These are phyloP conservation scores for Xylariaceae sp. DNA, from an alignment of 2,329 filamentous ascomycete species.

Conservation along the genomic window DNA sequence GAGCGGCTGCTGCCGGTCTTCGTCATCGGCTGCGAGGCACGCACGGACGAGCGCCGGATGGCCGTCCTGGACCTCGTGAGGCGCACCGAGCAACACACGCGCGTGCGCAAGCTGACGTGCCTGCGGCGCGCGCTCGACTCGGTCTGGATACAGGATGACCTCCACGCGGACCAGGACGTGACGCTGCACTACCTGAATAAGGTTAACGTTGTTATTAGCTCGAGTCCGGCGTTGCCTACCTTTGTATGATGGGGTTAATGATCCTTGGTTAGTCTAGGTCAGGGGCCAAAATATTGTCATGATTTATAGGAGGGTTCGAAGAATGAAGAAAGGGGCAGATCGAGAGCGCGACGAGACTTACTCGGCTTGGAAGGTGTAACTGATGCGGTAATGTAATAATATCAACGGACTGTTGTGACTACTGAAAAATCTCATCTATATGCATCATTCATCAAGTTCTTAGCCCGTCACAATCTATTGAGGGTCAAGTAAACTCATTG, in stretches of 20 bases:
- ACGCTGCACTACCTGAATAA: slow-evolving; percentile 11
- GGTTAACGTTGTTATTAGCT: slow-evolving; percentile 11
- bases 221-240: slow-evolving; percentile 7
- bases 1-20: slow-evolving; percentile 31
- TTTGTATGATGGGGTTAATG: slow-evolving; percentile 12
- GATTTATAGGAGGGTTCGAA: too few species aligned
- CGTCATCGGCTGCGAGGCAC: slow-evolving; percentile 32
- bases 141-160: slow-evolving; percentile 14
- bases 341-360: too few species aligned
- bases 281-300: too few species aligned
- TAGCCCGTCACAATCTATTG: too few species aligned
- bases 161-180: slow-evolving; percentile 13
- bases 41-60: slow-evolving; percentile 28
- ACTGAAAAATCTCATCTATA: too few species aligned
- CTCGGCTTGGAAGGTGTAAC: too few species aligned
- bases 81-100: slow-evolving; percentile 14
- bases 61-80: slow-evolving; percentile 27
- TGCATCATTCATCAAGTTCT: too few species aligned
- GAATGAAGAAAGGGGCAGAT: too few species aligned
- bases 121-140: slow-evolving; percentile 7
- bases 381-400: too few species aligned
- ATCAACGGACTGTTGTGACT: too few species aligned
- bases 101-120: slow-evolving; percentile 3
- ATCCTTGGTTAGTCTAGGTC: too few species aligned
- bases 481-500: too few species aligned